A percentile compares a stretch with the other conserved stretches of the same genome.
Evolutionary conservation across 1,284 basidiomycete genomes (phyloP).

Genomic region (Leccinum pachyderme): DNA sequence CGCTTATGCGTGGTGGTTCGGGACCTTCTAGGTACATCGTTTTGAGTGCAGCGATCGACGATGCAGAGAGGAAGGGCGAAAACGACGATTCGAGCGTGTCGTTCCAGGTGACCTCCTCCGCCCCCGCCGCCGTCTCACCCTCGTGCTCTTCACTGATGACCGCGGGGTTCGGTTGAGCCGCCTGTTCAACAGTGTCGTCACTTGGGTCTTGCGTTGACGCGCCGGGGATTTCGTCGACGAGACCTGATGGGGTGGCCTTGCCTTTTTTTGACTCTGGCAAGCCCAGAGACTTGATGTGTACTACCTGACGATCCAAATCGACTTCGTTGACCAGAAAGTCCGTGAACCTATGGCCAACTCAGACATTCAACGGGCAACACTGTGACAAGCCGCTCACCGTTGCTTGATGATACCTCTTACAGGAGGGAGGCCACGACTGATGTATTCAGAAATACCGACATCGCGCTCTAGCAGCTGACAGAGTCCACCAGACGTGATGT

Average conservation of each 20-base stretch:
- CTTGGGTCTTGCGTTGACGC: constrained; percentile 1
- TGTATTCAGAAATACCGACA: constrained; percentile 90
- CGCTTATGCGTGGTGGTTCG: constrained; percentile 63
- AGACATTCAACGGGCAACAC: constrained; percentile 1
- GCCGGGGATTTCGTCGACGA: constrained; percentile 6
- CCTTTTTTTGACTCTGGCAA: constrained; percentile 58
- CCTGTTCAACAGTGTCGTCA: not conserved
- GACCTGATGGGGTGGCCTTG: constrained; percentile 16
- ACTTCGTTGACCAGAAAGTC: constrained; percentile 94
- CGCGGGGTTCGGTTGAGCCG: constrained; percentile 6
- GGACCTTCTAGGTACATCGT: constrained; percentile 75
- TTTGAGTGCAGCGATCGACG: constrained; percentile 63
- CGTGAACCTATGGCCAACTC: constrained; percentile 66
- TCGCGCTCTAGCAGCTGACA: constrained; percentile 72
- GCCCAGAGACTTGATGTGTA: constrained; percentile 75
- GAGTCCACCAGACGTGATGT: constrained; percentile 44
- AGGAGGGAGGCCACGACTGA: constrained; percentile 65
- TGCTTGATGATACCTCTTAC: constrained; percentile 95
- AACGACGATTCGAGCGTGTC: constrained; percentile 57
- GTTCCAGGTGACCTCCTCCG: constrained; percentile 56
- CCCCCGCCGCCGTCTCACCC: constrained; percentile 2
- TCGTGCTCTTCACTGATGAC: constrained; percentile 8
- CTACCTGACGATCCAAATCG: constrained; percentile 71
- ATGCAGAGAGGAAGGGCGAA: constrained; percentile 59
- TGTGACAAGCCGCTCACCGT: constrained; percentile 50